Percentiles rank a stretch among this genome's conserved stretches.
These are phyloP conservation scores for Plectosphaerella cucumerina DNA, from an alignment of 2,329 filamentous ascomycete genomes.

Conservation along the genomic window DNA sequence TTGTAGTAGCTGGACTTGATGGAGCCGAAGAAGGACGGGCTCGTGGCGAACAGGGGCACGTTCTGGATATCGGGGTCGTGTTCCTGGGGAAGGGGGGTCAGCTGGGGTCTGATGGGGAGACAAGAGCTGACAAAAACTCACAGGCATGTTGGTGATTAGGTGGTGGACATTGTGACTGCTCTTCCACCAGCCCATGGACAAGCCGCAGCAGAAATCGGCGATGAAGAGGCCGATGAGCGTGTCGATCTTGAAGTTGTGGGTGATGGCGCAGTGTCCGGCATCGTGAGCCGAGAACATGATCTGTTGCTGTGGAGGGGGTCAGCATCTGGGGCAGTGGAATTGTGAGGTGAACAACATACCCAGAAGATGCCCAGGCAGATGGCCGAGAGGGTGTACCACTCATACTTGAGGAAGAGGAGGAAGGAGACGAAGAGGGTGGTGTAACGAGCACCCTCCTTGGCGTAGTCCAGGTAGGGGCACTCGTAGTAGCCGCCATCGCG, in stretches of 20 bases:
- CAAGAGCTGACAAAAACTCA: constrained; percentile 17
- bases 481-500: constrained; percentile 53
- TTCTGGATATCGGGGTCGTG: constrained; percentile 61
- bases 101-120: not conserved
- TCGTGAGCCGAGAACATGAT: constrained; percentile 67
- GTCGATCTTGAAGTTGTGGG: constrained; percentile 52
- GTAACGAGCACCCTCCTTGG: constrained; percentile 54
- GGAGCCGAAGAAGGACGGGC: constrained; percentile 60
- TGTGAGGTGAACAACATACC: constrained; percentile 31
- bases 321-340: constrained; percentile 1
- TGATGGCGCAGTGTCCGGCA: constrained; percentile 60
- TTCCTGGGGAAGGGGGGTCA: constrained; percentile 28
- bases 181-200: constrained; percentile 68
- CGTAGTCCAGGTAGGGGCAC: constrained; percentile 55
- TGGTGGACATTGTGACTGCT: constrained; percentile 66
- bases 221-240: constrained; percentile 59
- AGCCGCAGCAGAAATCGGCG: constrained; percentile 60
- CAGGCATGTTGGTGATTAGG: constrained; percentile 59
- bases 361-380: constrained; percentile 59
- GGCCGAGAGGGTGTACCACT: constrained; percentile 56
- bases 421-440: constrained; percentile 44
- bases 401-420: constrained; percentile 35
- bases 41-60: constrained; percentile 65
- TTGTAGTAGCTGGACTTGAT: constrained; percentile 64
- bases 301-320: constrained; percentile 45